These are phyloP conservation scores for Adansonia grandidieri DNA, from an alignment of 441 rosid genomes.

Conservation along the genomic window DNA sequence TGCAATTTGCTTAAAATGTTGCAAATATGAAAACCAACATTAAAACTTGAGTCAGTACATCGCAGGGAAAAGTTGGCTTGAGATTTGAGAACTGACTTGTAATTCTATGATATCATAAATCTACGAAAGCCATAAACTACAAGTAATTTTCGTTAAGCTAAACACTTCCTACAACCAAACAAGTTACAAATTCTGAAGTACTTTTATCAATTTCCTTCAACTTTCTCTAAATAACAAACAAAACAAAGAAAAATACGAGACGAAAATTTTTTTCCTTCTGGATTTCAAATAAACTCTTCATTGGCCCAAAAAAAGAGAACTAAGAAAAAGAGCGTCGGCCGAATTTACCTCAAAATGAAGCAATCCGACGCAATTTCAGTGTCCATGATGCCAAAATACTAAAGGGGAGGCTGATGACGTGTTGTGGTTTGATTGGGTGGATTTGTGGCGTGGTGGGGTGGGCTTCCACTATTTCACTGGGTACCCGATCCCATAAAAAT, in stretches of 20 bases:
- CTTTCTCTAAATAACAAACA: neutral
- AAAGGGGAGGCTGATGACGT: conserved; percentile 21
- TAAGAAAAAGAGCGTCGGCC: too few species aligned
- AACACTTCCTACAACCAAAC: neutral
- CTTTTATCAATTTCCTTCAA: neutral
- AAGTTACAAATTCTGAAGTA: neutral
- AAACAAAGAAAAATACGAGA: neutral
- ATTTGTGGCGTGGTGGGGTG: conserved; percentile 7
- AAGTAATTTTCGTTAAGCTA: neutral
- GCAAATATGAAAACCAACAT: neutral
- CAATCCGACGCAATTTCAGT: neutral
- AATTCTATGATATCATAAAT: neutral
- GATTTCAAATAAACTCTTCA: neutral
- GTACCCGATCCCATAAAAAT: conserved; percentile 20
- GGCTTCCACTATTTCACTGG: conserved; percentile 31
- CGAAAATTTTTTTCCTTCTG: neutral
- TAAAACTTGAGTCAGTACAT: neutral
- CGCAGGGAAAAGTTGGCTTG: neutral
- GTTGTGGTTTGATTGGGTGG: conserved; percentile 18
- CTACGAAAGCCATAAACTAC: neutral
- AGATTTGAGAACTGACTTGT: neutral
- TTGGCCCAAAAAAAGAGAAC: too few species aligned
- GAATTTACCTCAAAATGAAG: neutral
- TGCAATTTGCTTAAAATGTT: neutral
- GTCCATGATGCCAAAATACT: neutral